Evolutionary conservation across 768 basidiomycete genomes (phyloP).

Genomic region (Scleroderma citrinum): DNA sequence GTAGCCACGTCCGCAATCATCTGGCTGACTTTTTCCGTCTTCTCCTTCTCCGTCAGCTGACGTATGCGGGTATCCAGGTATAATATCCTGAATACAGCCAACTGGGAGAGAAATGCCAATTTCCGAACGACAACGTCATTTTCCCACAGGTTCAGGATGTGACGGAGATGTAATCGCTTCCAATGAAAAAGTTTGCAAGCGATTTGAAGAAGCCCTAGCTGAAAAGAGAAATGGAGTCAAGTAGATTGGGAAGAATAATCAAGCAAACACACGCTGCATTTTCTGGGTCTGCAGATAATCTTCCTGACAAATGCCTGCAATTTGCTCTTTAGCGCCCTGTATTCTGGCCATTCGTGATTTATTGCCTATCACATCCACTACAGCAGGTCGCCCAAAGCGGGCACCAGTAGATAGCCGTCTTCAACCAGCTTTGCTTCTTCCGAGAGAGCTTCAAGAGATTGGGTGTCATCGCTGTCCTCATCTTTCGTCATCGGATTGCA

Average conservation of each 20-base stretch:
- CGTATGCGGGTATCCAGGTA: slow-evolving; percentile 97
- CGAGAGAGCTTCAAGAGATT: slow-evolving; percentile 25
- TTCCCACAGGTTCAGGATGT: slow-evolving; percentile 59
- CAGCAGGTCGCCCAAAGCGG: slow-evolving; percentile 80
- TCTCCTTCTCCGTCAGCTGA: slow-evolving; percentile 82
- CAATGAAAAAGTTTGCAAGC: slow-evolving; percentile 85
- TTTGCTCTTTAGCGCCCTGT: slow-evolving; percentile 85
- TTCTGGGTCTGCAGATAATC: slow-evolving; percentile 90
- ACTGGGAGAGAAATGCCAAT: slow-evolving; percentile 81
- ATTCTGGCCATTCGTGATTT: slow-evolving; percentile 62
- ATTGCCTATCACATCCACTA: slow-evolving; percentile 63
- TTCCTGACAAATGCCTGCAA: slow-evolving; percentile 92
- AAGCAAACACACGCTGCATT: slow-evolving; percentile 69
- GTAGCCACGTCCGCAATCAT: slow-evolving; percentile 82
- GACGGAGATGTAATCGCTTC: slow-evolving; percentile 63
- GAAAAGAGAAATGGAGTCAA: slow-evolving; percentile 12
- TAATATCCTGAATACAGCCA: slow-evolving; percentile 93
- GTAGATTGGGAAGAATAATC: background rate
- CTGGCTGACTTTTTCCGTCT: slow-evolving; percentile 90
- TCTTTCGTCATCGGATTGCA: slow-evolving; percentile 25
- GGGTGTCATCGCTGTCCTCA: slow-evolving; percentile 30
- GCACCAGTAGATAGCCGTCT: slow-evolving; percentile 78
- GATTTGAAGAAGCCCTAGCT: slow-evolving; percentile 87
- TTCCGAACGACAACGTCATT: slow-evolving; percentile 85
- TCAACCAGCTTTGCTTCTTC: slow-evolving; percentile 38